Conservation (phyloP, 139 green algal species). For the Diplosphaera chodatii region DNA sequence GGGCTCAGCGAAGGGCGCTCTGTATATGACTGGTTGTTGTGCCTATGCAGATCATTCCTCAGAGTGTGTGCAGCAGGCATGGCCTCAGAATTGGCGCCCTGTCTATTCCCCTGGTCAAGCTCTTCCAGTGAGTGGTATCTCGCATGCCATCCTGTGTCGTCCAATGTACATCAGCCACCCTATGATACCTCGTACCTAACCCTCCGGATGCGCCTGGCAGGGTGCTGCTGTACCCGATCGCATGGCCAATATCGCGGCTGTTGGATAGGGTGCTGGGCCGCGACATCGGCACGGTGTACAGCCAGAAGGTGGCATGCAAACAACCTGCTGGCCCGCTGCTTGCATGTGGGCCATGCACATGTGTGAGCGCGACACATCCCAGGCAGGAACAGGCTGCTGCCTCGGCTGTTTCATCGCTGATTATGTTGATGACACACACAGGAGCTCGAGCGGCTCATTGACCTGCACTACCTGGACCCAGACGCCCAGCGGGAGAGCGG, state of each 20-base stretch:
- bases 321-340: no score
- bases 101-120: constrained; percentile 29
- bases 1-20: no score
- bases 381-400: no score
- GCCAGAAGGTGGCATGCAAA: neutral
- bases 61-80: constrained; percentile 50
- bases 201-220: no score
- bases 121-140: constrained; percentile 23
- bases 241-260: constrained; percentile 42
- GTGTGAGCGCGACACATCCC: no score
- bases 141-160: no score
- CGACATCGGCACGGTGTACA: constrained; percentile 50
- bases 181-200: no score
- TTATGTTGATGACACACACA: constrained; percentile 1
- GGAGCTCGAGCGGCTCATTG: constrained; percentile 43
- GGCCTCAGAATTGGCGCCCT: constrained; percentile 49
- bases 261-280: constrained; percentile 50
- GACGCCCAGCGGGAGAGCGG: constrained; percentile 35
- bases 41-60: constrained; percentile 13
- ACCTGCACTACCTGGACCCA: constrained; percentile 28
- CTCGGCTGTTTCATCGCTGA: no score
- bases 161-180: no score
- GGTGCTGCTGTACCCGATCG: constrained; percentile 31
- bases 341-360: no score
- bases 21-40: no score